These are phyloP conservation scores for Haplographium delicatum DNA, from an alignment of 495 filamentous ascomycete genomes.

Conservation along the genomic window DNA sequence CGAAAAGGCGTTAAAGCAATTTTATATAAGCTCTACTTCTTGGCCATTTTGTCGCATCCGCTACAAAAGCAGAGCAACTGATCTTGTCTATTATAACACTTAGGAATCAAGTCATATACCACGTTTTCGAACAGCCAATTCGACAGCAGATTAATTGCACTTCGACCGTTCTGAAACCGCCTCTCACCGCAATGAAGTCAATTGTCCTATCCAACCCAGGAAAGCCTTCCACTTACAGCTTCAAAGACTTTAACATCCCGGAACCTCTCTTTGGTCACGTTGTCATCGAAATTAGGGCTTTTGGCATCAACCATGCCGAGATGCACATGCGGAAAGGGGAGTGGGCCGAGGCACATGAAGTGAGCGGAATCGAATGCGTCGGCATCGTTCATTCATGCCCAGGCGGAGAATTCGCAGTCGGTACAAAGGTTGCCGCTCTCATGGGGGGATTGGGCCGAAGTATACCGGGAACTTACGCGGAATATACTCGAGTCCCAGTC, in stretches of 20 bases:
- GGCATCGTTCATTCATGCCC: constrained; percentile 37
- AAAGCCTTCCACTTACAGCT: constrained; percentile 31
- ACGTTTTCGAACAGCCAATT: too few species aligned
- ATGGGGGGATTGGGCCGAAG: constrained; percentile 43
- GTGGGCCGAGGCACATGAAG: constrained; percentile 41
- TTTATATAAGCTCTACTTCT: too few species aligned
- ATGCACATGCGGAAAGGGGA: constrained; percentile 48
- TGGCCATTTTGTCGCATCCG: too few species aligned
- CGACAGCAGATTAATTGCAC: too few species aligned
- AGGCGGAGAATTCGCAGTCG: constrained; percentile 30
- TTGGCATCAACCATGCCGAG: constrained; percentile 47
- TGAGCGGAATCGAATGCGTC: constrained; percentile 44
- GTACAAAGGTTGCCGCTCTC: constrained; percentile 33
- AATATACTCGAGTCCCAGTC: constrained; percentile 32
- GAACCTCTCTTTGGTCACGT: constrained; percentile 31
- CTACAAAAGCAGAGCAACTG: too few species aligned
- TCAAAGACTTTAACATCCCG: constrained; percentile 30
- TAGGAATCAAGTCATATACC: too few species aligned
- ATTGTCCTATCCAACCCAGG: constrained; percentile 40
- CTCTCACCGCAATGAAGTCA: constrained; percentile 43
- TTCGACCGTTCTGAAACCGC: too few species aligned
- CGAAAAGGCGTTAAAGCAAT: too few species aligned
- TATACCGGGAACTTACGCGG: constrained; percentile 36
- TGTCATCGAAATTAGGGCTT: constrained; percentile 37
- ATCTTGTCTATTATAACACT: too few species aligned